Evolutionary conservation across 2,329 filamentous ascomycete species (phyloP).

Genomic region (Colletotrichum filicis): DNA sequence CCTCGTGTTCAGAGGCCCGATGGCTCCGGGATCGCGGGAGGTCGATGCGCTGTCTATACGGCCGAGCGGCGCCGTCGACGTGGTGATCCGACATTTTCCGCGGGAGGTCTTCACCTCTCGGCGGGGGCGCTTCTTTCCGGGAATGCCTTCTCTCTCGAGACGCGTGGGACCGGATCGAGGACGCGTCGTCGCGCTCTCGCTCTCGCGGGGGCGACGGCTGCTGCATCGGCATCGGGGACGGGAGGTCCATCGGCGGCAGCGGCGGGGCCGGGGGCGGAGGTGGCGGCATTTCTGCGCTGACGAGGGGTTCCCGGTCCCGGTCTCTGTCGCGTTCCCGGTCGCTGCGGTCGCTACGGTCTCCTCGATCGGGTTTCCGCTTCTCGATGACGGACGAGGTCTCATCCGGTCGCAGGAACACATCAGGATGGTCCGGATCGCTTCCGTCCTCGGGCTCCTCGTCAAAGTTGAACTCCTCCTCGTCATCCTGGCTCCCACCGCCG

Average conservation of each 20-base stretch:
- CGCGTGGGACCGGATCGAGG: conserved; percentile 29
- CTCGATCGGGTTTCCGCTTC: neutral
- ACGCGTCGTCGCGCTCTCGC: conserved; percentile 13
- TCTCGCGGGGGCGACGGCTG: conserved; percentile 6
- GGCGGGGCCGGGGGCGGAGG: conserved; percentile 29
- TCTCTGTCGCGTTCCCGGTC: neutral
- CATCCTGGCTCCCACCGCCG: conserved; percentile 16
- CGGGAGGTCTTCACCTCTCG: conserved; percentile 19
- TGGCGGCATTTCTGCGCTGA: conserved; percentile 20
- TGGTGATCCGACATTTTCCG: conserved; percentile 24
- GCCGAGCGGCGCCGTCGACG: conserved; percentile 27
- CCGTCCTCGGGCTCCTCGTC: conserved; percentile 25
- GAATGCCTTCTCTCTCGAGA: conserved; percentile 29
- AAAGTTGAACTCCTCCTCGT: neutral
- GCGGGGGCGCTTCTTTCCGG: conserved; percentile 17
- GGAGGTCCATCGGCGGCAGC: conserved; percentile 20
- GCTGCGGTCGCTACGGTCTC: neutral
- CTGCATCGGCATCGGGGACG: conserved; percentile 14
- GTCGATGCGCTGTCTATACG: conserved; percentile 31
- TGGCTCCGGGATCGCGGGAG: conserved; percentile 30
- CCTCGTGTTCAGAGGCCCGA: conserved; percentile 17
- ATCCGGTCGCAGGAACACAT: conserved; percentile 13
- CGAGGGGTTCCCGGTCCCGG: conserved; percentile 14
- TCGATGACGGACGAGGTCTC: conserved; percentile 6
- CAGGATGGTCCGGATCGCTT: conserved; percentile 21